Evolutionary conservation across 108 stramenopile genomes (phyloP), one percentile per base, ranked within the genome.

Genomic region (Cyclotella kingstonii): DNA sequence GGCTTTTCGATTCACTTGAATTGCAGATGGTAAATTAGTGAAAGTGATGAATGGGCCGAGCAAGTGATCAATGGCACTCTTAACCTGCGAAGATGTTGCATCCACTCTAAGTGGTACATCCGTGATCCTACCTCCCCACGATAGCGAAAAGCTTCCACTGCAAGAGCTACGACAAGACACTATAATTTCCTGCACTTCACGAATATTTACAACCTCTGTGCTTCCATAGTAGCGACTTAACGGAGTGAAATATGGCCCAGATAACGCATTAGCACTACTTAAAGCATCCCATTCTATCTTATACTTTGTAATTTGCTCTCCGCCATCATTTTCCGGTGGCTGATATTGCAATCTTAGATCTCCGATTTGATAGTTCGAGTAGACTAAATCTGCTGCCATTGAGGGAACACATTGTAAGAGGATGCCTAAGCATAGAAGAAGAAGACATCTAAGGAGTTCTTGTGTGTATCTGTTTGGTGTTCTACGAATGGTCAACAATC

Each of bases 131-230:
- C 91, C 91, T 5, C 91, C 91, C 85, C 86, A 88, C 2, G 78
- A 62, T 25, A 92, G 56, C 27, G 77, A 68, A 73, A 92, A 92
- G 14, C 85, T 84, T 7, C 91, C 91, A 2, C 60, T 61, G 60
- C 73, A 75, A 34, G 45, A 42, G 35, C 39, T 55, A n/a, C 50
- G 73, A 28, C 73, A 75, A 23, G 60, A 48, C 36, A 75, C 45
- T 33, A 66, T 51, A 12, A 89, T 62, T 33, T 82, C 81, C 57
- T 92, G 91, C 18, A 87, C 86, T 68, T 92, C 91, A 44, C 79
- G 76, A 3, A 80, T 59, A 33, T 81, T 54, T 29, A 70, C 50
- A n/a, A 90, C 60, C 50, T 88, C 84, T 17, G 69, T 79, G 39
- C 49, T 58, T 4, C 75, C 76, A 58, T 83, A 87, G 59, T 76